Evolutionary conservation across 306 rosid species (phyloP).

Genomic region (Rosa rugosa): DNA sequence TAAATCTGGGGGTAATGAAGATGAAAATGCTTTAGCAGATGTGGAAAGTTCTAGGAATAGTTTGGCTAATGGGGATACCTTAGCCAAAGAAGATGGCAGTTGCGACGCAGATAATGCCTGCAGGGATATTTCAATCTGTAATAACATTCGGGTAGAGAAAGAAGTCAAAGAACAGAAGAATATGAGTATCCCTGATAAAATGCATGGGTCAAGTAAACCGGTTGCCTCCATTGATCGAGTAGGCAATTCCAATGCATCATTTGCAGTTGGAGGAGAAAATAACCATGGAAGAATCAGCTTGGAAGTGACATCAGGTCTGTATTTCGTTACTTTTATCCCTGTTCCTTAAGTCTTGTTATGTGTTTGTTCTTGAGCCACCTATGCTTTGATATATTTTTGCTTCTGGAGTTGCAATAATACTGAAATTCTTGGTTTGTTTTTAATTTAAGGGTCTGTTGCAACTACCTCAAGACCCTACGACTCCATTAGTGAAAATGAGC

Average conservation of each 20-base stretch:
- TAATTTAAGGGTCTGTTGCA: constrained; percentile 48
- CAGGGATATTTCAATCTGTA: constrained; percentile 42
- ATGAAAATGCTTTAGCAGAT: constrained; percentile 47
- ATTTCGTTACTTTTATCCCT: constrained; percentile 8
- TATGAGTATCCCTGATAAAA: constrained; percentile 47
- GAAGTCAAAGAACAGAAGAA: constrained; percentile 37
- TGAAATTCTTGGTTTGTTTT: constrained; percentile 27
- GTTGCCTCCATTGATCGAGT: constrained; percentile 46
- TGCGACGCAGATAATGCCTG: constrained; percentile 35
- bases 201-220: constrained; percentile 46
- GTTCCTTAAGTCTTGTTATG: constrained; percentile 16
- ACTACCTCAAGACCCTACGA: constrained; percentile 45
- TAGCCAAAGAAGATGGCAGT: constrained; percentile 52
- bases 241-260: constrained; percentile 36
- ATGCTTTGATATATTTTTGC: neutral
- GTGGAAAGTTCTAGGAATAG: constrained; percentile 41
- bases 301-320: constrained; percentile 70
- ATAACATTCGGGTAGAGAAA: constrained; percentile 38
- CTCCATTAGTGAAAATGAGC: constrained; percentile 33
- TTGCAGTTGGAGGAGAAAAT: constrained; percentile 50
- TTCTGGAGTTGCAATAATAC: constrained; percentile 17
- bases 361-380: constrained; percentile 13
- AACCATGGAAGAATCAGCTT: constrained; percentile 46
- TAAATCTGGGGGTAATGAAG: constrained; percentile 52
- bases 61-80: constrained; percentile 39